Base-by-base conservation (phyloP, 768 basidiomycete genomes). In the Pseudohyphozyma bogoriensis region DNA sequence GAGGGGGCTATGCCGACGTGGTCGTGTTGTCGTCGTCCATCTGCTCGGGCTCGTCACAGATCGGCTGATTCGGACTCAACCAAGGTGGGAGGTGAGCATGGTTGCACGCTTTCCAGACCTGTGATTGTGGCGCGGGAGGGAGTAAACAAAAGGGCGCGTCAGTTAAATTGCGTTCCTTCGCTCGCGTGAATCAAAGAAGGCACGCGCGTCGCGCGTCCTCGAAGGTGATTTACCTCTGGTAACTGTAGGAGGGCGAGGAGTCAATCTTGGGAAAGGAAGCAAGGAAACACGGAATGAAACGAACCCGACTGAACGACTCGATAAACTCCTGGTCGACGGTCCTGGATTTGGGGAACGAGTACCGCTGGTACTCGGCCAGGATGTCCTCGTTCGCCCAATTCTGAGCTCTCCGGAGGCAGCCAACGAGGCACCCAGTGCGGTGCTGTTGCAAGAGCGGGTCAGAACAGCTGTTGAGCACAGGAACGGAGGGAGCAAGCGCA, bases 391-490 rank as follows among this genome's bases (percentile, higher is more conserved):
- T 60, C 1, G 74, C 71, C 75, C 75, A 76, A 0, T 68, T 64
- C 59, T 76, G 75, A 2, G 75, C 55, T 28, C 74, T 66, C 2
- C 76, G 66, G 3, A 77, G 69, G 56, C 74, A 75, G 31, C 75
- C 76, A 31, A 77, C 71, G 22, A 77, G 65, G 60, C 75, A 76
- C 2, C 76, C 76, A 15, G 76, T 77, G 1, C 76, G 73, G 55
- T 77, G 76, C 73, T 75, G 55, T 22, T 15, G 39, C 26, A 50
- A 24, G 16, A n/a, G 11, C 15, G 29, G 39, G 40, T 22, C 37
- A 53, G 32, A 24, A 24, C 2, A 24, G 24, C 3, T 28, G 24
- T 9, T 22, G 15, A 11, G 11, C 15, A 28, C 24, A 20, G 16
- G 12, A 31, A 53, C 1, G 56, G 22, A 53, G 45, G 5, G 33